Evolutionary conservation across 2,329 filamentous ascomycete species (phyloP).

Genomic region (Colletotrichum tanaceti): DNA sequence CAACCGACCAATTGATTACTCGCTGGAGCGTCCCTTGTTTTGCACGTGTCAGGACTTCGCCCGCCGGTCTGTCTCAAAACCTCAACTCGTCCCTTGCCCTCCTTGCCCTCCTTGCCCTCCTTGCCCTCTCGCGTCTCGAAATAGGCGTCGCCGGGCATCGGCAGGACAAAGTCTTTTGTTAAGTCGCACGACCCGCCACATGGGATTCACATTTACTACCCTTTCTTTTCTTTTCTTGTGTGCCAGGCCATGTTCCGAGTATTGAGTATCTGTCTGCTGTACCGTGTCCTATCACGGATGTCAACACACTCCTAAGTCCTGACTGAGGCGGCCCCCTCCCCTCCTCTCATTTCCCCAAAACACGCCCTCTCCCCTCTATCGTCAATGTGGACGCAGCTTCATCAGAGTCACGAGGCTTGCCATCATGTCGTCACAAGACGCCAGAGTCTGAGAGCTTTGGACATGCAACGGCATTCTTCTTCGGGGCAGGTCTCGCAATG

Average conservation of each 20-base stretch:
- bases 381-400: constrained; percentile 3
- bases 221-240: neutral
- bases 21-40: neutral
- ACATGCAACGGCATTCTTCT: constrained; percentile 16
- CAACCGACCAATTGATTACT: constrained; percentile 33
- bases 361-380: neutral
- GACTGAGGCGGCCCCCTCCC: neutral
- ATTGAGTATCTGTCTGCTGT: neutral
- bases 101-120: neutral
- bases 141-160: constrained; percentile 21
- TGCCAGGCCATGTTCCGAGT: neutral
- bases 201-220: constrained; percentile 13
- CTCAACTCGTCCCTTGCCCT: neutral
- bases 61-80: too few relatives aligned
- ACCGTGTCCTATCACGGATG: neutral
- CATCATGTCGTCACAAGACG: constrained; percentile 22
- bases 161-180: constrained; percentile 28
- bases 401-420: constrained; percentile 4
- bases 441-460: constrained; percentile 10
- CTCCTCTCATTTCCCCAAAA: constrained; percentile 17
- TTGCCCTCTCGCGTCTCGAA: constrained; percentile 4
- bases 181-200: constrained; percentile 25
- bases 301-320: neutral
- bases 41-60: constrained; percentile 32
- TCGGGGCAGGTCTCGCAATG: constrained; percentile 27